These are phyloP conservation scores for Amaranthus tricolor DNA, from an alignment of 179 eudicot species.

Conservation along the genomic window DNA sequence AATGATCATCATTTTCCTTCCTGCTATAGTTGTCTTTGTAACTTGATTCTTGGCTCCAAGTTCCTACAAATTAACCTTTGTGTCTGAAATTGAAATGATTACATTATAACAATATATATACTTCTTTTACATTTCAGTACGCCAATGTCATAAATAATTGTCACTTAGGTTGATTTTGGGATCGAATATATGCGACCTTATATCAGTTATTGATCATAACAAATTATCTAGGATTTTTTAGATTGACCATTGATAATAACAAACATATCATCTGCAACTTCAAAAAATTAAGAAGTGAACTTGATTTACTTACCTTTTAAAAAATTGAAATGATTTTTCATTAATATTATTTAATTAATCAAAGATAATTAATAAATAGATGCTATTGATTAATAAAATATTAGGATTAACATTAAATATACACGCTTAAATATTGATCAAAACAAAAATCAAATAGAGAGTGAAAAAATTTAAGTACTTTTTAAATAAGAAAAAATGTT, in stretches of 20 bases:
- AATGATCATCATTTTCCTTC: conserved; percentile 37
- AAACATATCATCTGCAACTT: too few species aligned
- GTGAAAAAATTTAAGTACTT: not conserved
- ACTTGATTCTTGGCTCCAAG: conserved; percentile 10
- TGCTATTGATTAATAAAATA: too few species aligned
- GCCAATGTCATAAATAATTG: not conserved
- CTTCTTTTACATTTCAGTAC: not conserved
- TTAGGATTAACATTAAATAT: too few species aligned
- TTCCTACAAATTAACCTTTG: conserved; percentile 17
- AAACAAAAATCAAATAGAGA: not conserved
- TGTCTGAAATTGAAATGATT: not conserved
- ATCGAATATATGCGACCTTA: not conserved
- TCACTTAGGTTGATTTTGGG: too few species aligned
- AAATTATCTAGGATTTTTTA: too few species aligned
- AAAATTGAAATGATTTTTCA: not conserved
- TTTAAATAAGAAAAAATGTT: not conserved
- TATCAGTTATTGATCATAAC: not conserved
- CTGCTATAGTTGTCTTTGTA: conserved; percentile 28
- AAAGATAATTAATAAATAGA: too few species aligned
- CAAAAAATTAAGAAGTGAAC: too few species aligned
- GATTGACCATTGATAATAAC: too few species aligned
- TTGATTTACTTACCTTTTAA: too few species aligned
- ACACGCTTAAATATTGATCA: not conserved
- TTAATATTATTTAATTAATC: not conserved
- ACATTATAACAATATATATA: too few species aligned